Conservation (phyloP, 179 eudicot species). For the Monotropa hypopitys region DNA sequence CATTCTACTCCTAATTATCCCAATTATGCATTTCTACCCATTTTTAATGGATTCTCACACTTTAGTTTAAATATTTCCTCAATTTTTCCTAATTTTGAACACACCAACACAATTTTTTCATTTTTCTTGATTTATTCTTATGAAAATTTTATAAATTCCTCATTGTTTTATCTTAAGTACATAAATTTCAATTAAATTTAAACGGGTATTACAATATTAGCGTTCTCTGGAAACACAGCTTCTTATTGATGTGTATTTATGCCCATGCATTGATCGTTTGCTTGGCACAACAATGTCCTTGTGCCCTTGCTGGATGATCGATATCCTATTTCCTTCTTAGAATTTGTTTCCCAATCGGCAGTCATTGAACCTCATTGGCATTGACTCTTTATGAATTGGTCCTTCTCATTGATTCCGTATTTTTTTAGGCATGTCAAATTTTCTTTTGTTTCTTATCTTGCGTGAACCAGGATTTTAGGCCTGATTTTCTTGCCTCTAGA, state of each 20-base stretch:
- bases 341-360: neutral
- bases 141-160: neutral
- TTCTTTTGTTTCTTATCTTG: slow-evolving; percentile 1
- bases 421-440: neutral
- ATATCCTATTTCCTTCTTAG: neutral
- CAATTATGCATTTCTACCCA: no score
- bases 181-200: no score
- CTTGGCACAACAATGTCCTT: no score
- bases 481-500: neutral
- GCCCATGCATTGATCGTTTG: no score
- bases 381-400: neutral
- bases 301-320: neutral
- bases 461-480: neutral
- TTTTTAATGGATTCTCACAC: no score
- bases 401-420: slow-evolving; percentile 1
- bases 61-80: no score
- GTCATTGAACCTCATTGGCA: neutral
- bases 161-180: no score
- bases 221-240: neutral
- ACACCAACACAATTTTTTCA: no score
- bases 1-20: no score
- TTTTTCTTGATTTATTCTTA: no score
- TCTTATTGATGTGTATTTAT: neutral
- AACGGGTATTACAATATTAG: no score
- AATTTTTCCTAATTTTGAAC: no score